Evolutionary conservation across 805 yeast species (phyloP), one percentile per base, ranked within the genome.

Genomic region (Wickerhamia fluorescens): DNA sequence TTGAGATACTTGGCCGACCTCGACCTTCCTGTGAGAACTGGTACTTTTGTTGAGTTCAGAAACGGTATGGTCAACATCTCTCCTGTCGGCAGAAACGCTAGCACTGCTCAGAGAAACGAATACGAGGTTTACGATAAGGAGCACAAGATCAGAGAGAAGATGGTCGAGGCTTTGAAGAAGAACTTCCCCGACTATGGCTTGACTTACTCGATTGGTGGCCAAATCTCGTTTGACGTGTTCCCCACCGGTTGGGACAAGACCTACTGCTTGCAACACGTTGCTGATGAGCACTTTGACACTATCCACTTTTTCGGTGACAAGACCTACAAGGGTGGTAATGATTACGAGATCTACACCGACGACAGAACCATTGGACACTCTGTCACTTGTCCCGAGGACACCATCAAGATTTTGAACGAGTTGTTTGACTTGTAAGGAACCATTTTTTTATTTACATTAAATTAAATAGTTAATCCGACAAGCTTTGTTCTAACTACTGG

Each of bases 161-260:
- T 92, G 71, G 97, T 92, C 40, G 66, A 63, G 30, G 96, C 95
- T 30, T 73, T 92, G 54, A 83, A 73, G 64, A 73, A 75, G 54
- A 74, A 78, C 51, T 92, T 92, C 72, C 61, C 89, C 34, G 89
- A 88, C 61, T 69, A 69, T 50, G 82, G 80, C 33, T 73, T 92
- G 54, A 89, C 97, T 44, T 92, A 82, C 74, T 92, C 98, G 36
- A 92, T 92, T 43, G 99, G 99, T 61, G 99, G 99, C 48, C 97
- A 92, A 73, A 92, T 92, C 59, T 89, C 97, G 20, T 92, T 92
- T 51, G 99, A 92, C 53, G 97, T 92, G 41, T 92, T 92, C 89
- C 99, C 99, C 69, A 85, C 96, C 41, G 98, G 99, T 54, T 92
- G 99, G 99, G 99, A 92, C 66, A 92, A 92, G 76, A 92, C 99